Base-by-base conservation (phyloP, 1,139 yeast species). In the Yamadazyma buinensis region DNA sequence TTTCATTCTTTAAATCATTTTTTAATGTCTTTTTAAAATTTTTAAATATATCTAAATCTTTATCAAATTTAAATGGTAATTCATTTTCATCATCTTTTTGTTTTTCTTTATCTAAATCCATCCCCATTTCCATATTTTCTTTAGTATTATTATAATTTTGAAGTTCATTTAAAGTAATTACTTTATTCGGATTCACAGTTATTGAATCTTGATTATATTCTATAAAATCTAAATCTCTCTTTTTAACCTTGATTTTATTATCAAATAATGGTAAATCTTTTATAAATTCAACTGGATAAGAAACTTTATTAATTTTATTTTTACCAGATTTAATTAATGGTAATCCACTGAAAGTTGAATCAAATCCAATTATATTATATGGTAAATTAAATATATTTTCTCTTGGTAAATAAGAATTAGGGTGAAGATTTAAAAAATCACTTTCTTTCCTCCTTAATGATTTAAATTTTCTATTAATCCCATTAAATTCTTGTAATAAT, bases 311-410 rank as follows among this genome's bases (percentile, higher is more conserved):
- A 9, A 39, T 29, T 26, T 41, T 33, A 36, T 57, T 49, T 29
- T 54, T 54, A 2, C 61, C 61, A 5, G 46, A 46, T 28, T 62
- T 49, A n/a, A n/a, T n/a, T 30, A 69, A 47, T 1, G 75, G 75
- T 24, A 67, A 49, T 5, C 75, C 75, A 27, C 63, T 52, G 15
- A 67, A 44, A 25, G 65, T 55, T 32, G 64, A 52, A 48, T 69
- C 75, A 44, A 67, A 67, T 3, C 75, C 75, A 7, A 66, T 53
- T 6, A 68, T 72, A 45, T 68, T 67, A 44, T 68, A 67, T 5
- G 68, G 65, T 34, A 57, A 46, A 18, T 57, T 56, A 30, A 57
- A 57, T 23, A 64, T 43, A 38, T 62, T 60, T 33, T 58, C 59
- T 29, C 57, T 55, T 35, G 54, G 56, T 26, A 57, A 43, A 35